Evolutionary conservation across 495 filamentous ascomycete genomes (phyloP).

Genomic region (Trichoderma reesei): DNA sequence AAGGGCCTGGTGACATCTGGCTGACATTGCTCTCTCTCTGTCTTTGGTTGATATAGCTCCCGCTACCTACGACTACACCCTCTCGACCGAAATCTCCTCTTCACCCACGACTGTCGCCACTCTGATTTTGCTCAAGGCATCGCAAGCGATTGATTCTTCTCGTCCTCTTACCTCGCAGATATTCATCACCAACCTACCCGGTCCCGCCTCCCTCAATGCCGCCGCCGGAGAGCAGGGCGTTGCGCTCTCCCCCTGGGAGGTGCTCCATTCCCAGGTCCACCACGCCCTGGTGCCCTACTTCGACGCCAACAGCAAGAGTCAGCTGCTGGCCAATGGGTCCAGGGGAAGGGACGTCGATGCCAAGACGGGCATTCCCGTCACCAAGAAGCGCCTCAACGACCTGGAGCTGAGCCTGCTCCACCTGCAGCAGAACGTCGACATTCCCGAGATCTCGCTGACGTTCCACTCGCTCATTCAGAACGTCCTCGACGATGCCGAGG

Average conservation of each 20-base stretch:
- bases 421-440: conserved; percentile 94
- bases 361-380: conserved; percentile 89
- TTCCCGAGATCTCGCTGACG: conserved; percentile 76
- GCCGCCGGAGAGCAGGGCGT: conserved; percentile 55
- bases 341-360: conserved; percentile 73
- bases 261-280: conserved; percentile 79
- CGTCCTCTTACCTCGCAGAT: conserved; percentile 76
- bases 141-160: conserved; percentile 71
- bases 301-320: conserved; percentile 81
- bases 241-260: conserved; percentile 77
- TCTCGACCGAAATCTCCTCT: conserved; percentile 72
- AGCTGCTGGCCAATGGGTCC: conserved; percentile 54
- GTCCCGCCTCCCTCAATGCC: conserved; percentile 54
- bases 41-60: neutral
- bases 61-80: conserved; percentile 56
- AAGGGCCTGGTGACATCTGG: too few species aligned
- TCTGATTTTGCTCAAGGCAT: conserved; percentile 81
- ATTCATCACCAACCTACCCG: conserved; percentile 84
- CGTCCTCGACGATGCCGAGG: conserved; percentile 65
- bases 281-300: conserved; percentile 87
- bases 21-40: too few species aligned
- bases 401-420: conserved; percentile 81
- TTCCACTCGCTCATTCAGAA: conserved; percentile 79
- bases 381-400: conserved; percentile 91
- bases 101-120: conserved; percentile 70